phyloP scores from a whole-genome alignment of 2,329 filamentous ascomycete genomes.

The Camptophora hylomeconis region DNA sequence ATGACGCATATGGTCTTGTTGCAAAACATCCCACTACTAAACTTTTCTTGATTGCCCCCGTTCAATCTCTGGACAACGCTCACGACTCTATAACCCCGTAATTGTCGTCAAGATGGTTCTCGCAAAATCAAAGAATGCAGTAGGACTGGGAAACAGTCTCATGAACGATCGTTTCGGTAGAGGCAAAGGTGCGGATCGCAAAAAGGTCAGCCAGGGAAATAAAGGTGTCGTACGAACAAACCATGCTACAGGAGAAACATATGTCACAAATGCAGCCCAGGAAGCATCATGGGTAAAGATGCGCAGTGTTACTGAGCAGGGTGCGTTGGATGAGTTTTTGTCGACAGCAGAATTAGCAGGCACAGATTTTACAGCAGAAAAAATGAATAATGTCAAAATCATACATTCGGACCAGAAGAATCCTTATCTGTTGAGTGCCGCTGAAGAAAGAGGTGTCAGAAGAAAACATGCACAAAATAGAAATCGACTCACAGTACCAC shows the following conservation, averaged over 20 bases:
- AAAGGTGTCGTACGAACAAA: constrained; percentile 52
- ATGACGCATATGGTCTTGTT: no score
- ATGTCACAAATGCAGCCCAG: constrained; percentile 79
- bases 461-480: constrained; percentile 75
- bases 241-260: constrained; percentile 68
- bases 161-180: constrained; percentile 99
- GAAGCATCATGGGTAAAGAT: constrained; percentile 98
- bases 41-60: constrained; percentile 7
- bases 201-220: constrained; percentile 49
- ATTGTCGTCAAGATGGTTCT: constrained; percentile 45
- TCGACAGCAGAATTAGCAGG: constrained; percentile 93
- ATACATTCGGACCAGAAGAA: constrained; percentile 95
- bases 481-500: constrained; percentile 69
- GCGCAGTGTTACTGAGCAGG: constrained; percentile 96
- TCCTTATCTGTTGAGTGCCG: constrained; percentile 74
- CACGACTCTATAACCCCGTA: not conserved
- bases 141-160: constrained; percentile 89
- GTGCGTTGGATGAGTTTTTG: constrained; percentile 89
- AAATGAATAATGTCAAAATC: constrained; percentile 98
- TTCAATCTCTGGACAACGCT: constrained; percentile 1
- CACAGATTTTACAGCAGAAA: constrained; percentile 96
- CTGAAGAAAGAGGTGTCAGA: constrained; percentile 65
- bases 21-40: constrained; percentile 4
- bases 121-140: constrained; percentile 87
- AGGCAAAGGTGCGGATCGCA: constrained; percentile 72